Percentiles rank a stretch among this genome's conserved stretches.
phyloP scores from a whole-genome alignment of 352 stramenopile species.

The Thraustochytrium sp. region DNA sequence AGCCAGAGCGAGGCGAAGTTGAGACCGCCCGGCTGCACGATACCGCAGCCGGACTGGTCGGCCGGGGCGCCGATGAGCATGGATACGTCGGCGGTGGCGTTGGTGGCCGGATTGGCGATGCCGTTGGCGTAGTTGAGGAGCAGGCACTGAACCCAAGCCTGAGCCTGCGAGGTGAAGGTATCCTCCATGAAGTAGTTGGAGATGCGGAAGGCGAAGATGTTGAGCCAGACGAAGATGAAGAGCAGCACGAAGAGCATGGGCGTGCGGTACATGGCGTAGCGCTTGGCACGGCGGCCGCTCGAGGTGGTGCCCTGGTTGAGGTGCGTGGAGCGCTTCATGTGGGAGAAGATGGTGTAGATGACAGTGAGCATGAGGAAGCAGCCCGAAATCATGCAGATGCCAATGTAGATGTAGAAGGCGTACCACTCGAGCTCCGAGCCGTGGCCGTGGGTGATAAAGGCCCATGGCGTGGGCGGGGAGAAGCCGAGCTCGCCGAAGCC shows the following conservation, averaged over 20 bases:
- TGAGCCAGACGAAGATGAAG: slow-evolving; percentile 45
- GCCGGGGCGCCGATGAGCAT: slow-evolving; percentile 25
- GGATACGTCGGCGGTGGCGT: neutral
- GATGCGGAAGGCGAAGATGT: slow-evolving; percentile 42
- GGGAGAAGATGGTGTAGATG: neutral
- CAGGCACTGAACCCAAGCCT: slow-evolving; percentile 22
- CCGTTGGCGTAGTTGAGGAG: neutral
- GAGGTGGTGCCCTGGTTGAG: neutral
- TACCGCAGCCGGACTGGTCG: neutral
- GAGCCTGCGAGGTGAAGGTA: slow-evolving; percentile 8
- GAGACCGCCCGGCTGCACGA: slow-evolving; percentile 15
- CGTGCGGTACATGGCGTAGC: slow-evolving; percentile 12
- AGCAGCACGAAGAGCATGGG: slow-evolving; percentile 42
- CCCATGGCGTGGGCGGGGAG: neutral
- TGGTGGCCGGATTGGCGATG: slow-evolving; percentile 11
- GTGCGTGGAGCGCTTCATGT: neutral
- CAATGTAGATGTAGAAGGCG: slow-evolving; percentile 38
- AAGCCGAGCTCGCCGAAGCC: neutral
- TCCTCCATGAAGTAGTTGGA: neutral
- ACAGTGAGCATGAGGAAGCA: slow-evolving; percentile 16
- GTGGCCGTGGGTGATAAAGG: neutral
- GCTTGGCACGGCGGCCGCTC: neutral
- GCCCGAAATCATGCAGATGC: neutral
- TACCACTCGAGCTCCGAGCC: neutral
- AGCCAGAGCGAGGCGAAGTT: neutral